phyloP scores from a whole-genome alignment of 2,329 filamentous ascomycete species.

The Penicillium sp. region DNA sequence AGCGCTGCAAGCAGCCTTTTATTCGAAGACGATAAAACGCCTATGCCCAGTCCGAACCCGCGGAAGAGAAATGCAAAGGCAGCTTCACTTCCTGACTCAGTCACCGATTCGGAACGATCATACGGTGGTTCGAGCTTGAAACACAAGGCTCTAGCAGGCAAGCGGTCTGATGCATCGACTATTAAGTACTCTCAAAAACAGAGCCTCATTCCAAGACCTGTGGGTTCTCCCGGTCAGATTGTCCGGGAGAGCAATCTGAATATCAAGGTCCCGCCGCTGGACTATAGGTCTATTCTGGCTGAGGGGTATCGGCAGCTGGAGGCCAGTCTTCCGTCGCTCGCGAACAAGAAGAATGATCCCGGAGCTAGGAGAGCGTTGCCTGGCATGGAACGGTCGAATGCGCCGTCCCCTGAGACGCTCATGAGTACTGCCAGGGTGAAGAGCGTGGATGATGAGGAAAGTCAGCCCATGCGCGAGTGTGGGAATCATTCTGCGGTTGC shows the following conservation, averaged over 20 bases:
- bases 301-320: neutral
- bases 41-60: conserved; percentile 5
- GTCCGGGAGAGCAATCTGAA: neutral
- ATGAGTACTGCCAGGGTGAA: neutral
- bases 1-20: neutral
- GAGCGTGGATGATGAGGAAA: neutral
- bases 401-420: neutral
- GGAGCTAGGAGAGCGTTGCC: too few relatives aligned
- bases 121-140: conserved; percentile 2
- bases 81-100: conserved; percentile 29
- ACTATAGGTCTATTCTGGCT: neutral
- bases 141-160: neutral
- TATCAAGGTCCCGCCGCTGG: neutral
- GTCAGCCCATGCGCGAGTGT: neutral
- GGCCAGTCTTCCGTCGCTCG: neutral
- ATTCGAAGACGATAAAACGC: neutral
- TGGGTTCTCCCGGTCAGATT: neutral
- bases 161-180: neutral
- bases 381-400: neutral
- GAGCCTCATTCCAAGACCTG: conserved; percentile 13
- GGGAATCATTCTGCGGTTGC: conserved; percentile 14
- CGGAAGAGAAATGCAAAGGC: conserved; percentile 29
- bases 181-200: neutral
- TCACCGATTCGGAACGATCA: conserved; percentile 20
- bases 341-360: neutral